phyloP scores from a whole-genome alignment of 495 filamentous ascomycete species.

The Aspergillus homomorphus region DNA sequence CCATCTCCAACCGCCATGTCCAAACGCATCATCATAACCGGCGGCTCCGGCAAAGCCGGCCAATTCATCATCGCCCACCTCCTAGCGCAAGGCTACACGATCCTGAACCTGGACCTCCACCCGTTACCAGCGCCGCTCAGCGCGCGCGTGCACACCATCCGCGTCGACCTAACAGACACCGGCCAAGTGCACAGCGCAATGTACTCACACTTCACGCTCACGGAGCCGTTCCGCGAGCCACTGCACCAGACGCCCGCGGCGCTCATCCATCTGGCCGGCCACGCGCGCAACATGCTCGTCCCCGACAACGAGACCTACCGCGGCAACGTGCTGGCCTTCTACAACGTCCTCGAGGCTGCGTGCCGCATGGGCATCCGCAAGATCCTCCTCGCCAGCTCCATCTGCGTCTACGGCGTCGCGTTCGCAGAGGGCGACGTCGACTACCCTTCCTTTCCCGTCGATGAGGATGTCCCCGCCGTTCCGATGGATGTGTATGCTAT shows the following conservation, averaged over 20 bases:
- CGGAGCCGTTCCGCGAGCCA: conserved; percentile 43
- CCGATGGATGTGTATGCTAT: conserved; percentile 60
- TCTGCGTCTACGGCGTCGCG: conserved; percentile 58
- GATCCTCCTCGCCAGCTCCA: conserved; percentile 55
- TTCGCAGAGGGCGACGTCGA: conserved; percentile 56
- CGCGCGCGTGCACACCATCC: conserved; percentile 50
- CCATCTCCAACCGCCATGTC: conserved; percentile 19
- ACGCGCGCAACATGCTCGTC: conserved; percentile 58
- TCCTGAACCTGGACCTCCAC: conserved; percentile 57
- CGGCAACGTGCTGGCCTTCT: conserved; percentile 49
- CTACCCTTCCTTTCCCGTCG: conserved; percentile 54
- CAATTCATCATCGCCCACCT: conserved; percentile 56
- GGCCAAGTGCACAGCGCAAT: conserved; percentile 60
- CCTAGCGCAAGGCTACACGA: conserved; percentile 46
- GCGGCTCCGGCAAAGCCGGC: conserved; percentile 58
- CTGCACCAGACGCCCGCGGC: conserved; percentile 48
- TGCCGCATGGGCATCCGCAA: conserved; percentile 59
- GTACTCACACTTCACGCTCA: conserved; percentile 53
- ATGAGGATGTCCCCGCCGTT: conserved; percentile 51
- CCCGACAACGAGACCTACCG: conserved; percentile 59
- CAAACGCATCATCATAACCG: conserved; percentile 50
- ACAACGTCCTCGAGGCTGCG: conserved; percentile 62
- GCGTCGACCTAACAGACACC: conserved; percentile 54
- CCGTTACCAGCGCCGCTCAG: conserved; percentile 40
- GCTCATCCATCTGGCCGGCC: conserved; percentile 60